Evolutionary conservation across 2,329 filamentous ascomycete species (phyloP), one percentile per base, ranked within the genome.

Genomic region (Diaporthe batatas): DNA sequence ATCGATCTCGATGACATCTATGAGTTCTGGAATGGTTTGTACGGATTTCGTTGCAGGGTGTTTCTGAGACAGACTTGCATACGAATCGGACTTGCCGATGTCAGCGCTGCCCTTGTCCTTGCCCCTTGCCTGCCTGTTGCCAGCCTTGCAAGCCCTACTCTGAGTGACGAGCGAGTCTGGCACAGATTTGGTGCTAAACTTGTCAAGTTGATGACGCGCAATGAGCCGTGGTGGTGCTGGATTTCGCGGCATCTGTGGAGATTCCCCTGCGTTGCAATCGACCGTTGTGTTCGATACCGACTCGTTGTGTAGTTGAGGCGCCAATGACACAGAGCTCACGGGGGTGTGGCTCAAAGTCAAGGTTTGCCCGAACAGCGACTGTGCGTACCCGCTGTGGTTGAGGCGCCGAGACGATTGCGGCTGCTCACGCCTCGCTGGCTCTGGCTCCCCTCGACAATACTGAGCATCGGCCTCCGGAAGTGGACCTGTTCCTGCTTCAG

Each of bases 361-460:
- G 7, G 83, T 78, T 29, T 86, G 82, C 5, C 87, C 87, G 75
- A 88, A 88, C 3, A 89, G 79, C 75, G 82, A 87, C 74, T 85
- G 85, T 6, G 86, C 86, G 77, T 88, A 89, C 6, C 86, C 84
- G 72, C 77, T 83, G 21, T 65, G 71, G 14, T 70, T 71, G 54
- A 71, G 57, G 12, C 70, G 72, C 21, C 55, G 64, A n/a, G 72
- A 69, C 6, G 51, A 18, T 39, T 51, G 73, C 8, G 51, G 29
- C 47, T 65, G 49, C 42, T 72, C 73, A 14, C 42, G 55, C 18
- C 44, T 57, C 6, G n/a, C 53, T 51, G 47, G 29, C 21, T 34
- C 25, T 42, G 42, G 36, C 21, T 67, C 54, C 25, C 21, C 59
- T 3, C 42, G n/a, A 7, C 23, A 16, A 16, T 32, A 29, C 21